Evolutionary conservation across 1,139 yeast species (phyloP).

Genomic region (Scheffersomyces titani): DNA sequence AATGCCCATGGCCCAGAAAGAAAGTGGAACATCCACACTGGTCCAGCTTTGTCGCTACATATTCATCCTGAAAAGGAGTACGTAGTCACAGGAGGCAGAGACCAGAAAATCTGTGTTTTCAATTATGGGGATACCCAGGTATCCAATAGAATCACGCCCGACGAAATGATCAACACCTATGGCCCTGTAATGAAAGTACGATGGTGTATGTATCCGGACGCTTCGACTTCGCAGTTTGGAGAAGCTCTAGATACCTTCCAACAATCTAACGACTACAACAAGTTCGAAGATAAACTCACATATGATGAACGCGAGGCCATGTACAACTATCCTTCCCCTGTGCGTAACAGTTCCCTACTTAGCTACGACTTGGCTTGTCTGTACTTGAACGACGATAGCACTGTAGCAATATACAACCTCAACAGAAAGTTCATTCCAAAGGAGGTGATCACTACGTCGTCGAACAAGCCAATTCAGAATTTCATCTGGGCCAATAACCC

Average conservation of each 20-base stretch:
- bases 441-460: constrained; percentile 59
- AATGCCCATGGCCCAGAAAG: constrained; percentile 53
- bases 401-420: constrained; percentile 72
- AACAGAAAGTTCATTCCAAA: constrained; percentile 75
- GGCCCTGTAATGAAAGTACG: constrained; percentile 74
- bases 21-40: constrained; percentile 85
- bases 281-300: constrained; percentile 14
- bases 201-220: constrained; percentile 51
- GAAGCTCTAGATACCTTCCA: constrained; percentile 2
- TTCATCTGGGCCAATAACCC: constrained; percentile 44
- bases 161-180: constrained; percentile 71
- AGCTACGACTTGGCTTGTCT: constrained; percentile 75
- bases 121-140: constrained; percentile 47
- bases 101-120: constrained; percentile 81
- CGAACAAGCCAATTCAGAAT: constrained; percentile 46
- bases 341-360: constrained; percentile 21
- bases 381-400: constrained; percentile 74
- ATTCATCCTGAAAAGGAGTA: constrained; percentile 87
- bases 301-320: constrained; percentile 31
- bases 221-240: neutral
- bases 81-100: constrained; percentile 91
- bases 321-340: constrained; percentile 6
- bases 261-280: constrained; percentile 1
- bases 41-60: constrained; percentile 84
- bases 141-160: constrained; percentile 55